phyloP scores from a whole-genome alignment of 305 asterid species.

The Fraxinus albicans region DNA sequence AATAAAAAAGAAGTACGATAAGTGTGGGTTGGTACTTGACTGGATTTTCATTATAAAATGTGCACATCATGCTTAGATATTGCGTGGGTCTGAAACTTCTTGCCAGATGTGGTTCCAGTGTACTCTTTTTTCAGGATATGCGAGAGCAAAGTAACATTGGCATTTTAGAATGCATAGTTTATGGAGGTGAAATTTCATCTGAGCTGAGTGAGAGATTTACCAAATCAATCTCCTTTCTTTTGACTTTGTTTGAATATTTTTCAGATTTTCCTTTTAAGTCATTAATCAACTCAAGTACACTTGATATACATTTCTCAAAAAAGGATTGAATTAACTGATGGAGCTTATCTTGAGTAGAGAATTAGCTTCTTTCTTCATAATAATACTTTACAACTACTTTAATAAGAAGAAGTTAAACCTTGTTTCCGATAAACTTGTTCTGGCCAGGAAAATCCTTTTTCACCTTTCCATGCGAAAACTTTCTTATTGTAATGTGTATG shows the following conservation, averaged over 20 bases:
- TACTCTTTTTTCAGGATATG: background rate
- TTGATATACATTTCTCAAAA: background rate
- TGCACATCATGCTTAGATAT: background rate
- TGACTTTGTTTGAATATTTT: background rate
- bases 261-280: background rate
- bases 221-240: background rate
- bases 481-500: background rate
- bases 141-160: background rate
- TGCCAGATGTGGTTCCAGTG: background rate
- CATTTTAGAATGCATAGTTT: background rate
- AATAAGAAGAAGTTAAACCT: background rate
- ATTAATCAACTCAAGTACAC: background rate
- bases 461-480: background rate
- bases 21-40: background rate
- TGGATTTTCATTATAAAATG: background rate
- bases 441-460: background rate
- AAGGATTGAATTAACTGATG: background rate
- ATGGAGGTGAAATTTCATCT: background rate
- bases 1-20: too few species aligned
- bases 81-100: background rate
- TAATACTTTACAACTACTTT: background rate
- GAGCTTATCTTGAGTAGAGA: background rate
- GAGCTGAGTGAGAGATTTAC: background rate
- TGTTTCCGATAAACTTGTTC: background rate
- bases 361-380: background rate